Conservation (phyloP, 495 filamentous ascomycete species). For the Penicillium soppii region DNA sequence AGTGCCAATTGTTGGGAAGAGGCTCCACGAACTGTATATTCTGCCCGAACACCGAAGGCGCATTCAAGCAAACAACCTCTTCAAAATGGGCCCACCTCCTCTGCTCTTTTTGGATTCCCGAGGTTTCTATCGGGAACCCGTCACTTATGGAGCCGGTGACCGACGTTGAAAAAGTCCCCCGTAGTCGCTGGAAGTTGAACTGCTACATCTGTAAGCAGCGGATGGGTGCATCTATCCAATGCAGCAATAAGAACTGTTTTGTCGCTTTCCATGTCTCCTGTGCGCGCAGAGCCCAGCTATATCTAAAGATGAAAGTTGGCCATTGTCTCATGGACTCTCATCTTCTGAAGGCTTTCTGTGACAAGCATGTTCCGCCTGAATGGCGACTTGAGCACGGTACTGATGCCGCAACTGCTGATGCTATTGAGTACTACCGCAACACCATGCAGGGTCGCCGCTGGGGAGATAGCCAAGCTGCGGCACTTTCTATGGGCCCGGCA, state of each 20-base stretch:
- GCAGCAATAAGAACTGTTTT: conserved; percentile 95
- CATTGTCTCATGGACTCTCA: conserved; percentile 88
- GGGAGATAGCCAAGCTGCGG: conserved; percentile 87
- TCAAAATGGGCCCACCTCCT: conserved; percentile 96
- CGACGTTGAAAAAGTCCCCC: conserved; percentile 95
- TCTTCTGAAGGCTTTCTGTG: conserved; percentile 89
- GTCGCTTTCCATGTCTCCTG: conserved; percentile 99
- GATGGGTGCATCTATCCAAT: conserved; percentile 98
- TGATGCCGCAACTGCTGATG: conserved; percentile 61
- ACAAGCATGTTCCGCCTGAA: conserved; percentile 90
- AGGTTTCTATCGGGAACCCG: conserved; percentile 91
- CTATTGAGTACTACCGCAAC: conserved; percentile 79
- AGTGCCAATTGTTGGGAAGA: conserved; percentile 92
- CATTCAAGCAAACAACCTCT: conserved; percentile 95
- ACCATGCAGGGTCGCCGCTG: conserved; percentile 84
- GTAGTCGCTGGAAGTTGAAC: conserved; percentile 84
- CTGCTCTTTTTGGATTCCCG: conserved; percentile 97
- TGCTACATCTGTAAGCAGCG: conserved; percentile 97
- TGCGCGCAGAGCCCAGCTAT: conserved; percentile 81
- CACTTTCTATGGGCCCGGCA: conserved; percentile 70
- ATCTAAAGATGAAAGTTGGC: conserved; percentile 92
- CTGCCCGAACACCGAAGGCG: conserved; percentile 94
- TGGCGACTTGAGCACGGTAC: conserved; percentile 86
- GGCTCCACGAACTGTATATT: conserved; percentile 96
- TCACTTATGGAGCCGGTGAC: conserved; percentile 98